Conservation (phyloP, 192 early-diverging fungal species). For the Coemansia sp. region DNA sequence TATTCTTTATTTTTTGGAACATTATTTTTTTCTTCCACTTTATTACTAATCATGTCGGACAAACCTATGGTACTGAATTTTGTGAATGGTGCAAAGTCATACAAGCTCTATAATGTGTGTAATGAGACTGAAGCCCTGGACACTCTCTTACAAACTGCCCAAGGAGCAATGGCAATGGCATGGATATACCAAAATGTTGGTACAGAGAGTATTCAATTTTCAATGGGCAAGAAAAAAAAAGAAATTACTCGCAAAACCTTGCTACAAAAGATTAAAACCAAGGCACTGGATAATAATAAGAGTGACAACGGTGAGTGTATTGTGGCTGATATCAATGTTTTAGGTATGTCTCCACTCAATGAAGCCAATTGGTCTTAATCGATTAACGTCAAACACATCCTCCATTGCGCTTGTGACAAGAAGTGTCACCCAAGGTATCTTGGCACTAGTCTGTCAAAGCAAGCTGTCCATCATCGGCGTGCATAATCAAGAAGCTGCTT, state of each 20-base stretch:
- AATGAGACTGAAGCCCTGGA: background rate
- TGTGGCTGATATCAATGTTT: background rate
- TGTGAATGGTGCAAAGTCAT: background rate
- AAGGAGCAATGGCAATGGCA: background rate
- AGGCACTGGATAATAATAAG: background rate
- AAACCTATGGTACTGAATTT: background rate
- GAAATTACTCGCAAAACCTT: background rate
- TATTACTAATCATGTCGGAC: background rate
- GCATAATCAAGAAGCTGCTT: background rate
- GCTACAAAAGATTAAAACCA: background rate
- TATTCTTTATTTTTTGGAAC: background rate
- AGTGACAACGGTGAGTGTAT: background rate
- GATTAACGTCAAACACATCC: background rate
- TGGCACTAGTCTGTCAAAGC: background rate
- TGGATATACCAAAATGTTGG: background rate
- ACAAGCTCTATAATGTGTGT: background rate
- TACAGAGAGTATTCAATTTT: background rate
- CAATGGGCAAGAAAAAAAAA: background rate
- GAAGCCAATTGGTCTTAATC: background rate
- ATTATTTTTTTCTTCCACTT: background rate
- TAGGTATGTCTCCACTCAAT: background rate
- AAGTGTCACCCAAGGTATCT: background rate
- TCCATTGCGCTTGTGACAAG: background rate
- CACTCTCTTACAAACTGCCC: background rate
- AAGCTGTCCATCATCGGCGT: background rate